Evolutionary conservation across 2,329 filamentous ascomycete species (phyloP).

Genomic region (Verticillium zaregamsianum): DNA sequence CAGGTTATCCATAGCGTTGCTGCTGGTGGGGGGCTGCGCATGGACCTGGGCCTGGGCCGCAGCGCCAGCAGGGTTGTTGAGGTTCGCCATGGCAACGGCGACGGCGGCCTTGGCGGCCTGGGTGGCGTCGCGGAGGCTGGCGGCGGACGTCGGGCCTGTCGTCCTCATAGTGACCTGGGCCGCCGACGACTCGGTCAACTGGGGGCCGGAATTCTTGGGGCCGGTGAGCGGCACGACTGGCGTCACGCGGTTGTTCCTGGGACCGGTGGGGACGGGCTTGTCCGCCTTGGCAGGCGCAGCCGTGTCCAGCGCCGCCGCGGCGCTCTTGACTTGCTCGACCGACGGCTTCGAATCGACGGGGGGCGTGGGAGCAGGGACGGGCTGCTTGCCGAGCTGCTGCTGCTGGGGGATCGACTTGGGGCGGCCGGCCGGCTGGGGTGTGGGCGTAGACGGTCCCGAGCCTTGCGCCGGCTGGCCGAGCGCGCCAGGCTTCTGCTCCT

Average conservation of each 20-base stretch:
- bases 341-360: conserved; percentile 67
- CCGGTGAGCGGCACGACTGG: conserved; percentile 62
- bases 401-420: conserved; percentile 9
- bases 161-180: conserved; percentile 21
- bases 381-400: conserved; percentile 15
- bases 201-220: conserved; percentile 8
- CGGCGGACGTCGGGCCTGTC: conserved; percentile 22
- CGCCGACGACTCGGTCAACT: conserved; percentile 18
- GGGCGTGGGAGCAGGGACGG: conserved; percentile 52
- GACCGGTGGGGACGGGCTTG: conserved; percentile 41
- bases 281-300: conserved; percentile 28
- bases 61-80: conserved; percentile 35
- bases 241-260: conserved; percentile 50
- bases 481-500: conserved; percentile 43
- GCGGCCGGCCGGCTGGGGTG: conserved; percentile 20
- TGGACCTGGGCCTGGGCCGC: conserved; percentile 13
- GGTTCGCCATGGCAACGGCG: conserved; percentile 75
- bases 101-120: conserved; percentile 72
- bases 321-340: conserved; percentile 46
- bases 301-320: conserved; percentile 44
- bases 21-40: conserved; percentile 18
- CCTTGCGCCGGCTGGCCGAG: conserved; percentile 48
- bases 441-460: conserved; percentile 41
- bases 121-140: conserved; percentile 61
- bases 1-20: conserved; percentile 62